These are phyloP conservation scores for Melaleuca quinquenervia DNA, from an alignment of 345 rosid species.

Conservation along the genomic window DNA sequence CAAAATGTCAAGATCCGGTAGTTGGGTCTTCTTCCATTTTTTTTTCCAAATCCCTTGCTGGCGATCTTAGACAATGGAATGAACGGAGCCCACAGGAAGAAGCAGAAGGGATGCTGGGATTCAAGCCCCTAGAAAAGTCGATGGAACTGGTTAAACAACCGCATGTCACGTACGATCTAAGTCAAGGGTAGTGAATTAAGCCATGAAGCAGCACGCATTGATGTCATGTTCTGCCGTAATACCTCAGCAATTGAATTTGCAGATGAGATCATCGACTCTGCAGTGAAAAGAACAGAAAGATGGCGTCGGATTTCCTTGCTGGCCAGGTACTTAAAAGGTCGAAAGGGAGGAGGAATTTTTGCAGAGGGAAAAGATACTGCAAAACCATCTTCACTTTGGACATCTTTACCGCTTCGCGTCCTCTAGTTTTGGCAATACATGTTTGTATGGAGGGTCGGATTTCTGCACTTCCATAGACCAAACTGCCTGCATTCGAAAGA, in stretches of 20 bases:
- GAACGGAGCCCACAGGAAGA: not conserved
- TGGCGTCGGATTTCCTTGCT: not conserved
- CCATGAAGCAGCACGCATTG: not conserved
- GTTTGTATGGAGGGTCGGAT: not conserved
- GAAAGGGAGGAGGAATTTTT: not conserved
- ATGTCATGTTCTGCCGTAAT: not conserved
- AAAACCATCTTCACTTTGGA: not conserved
- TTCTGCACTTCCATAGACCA: not conserved
- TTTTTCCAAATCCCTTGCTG: not conserved
- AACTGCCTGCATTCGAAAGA: not conserved
- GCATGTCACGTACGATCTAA: not conserved
- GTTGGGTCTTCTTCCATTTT: not conserved
- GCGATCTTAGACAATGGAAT: not conserved
- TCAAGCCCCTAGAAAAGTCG: not conserved
- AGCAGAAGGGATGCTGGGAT: not conserved
- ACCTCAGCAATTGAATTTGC: not conserved
- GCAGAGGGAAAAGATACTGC: not conserved
- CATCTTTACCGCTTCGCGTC: not conserved
- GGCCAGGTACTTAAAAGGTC: not conserved
- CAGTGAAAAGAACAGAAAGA: not conserved
- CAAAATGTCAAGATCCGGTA: not conserved
- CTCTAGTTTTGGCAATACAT: not conserved
- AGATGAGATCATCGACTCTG: not conserved
- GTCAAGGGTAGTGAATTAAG: not conserved
- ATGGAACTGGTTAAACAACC: not conserved